A percentile compares a stretch with the other conserved stretches of the same genome.
Evolutionary conservation across 2,329 filamentous ascomycete species (phyloP).

Genomic region (Colletotrichum sp.): DNA sequence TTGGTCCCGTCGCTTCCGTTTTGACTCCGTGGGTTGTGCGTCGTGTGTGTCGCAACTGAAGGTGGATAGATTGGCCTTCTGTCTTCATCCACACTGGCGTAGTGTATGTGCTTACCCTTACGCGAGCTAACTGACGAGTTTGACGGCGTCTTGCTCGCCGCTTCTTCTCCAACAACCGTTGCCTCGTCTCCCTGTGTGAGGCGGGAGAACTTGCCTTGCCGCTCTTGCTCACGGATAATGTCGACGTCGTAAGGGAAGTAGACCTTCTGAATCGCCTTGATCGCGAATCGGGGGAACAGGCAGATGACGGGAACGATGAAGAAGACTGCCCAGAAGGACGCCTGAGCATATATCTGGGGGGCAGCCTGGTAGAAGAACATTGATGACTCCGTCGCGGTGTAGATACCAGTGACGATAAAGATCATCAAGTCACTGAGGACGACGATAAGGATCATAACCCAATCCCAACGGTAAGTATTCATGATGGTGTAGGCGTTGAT

Average conservation of each 20-base stretch:
- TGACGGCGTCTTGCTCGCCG: constrained; percentile 38
- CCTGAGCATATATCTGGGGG: constrained; percentile 77
- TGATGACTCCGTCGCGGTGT: constrained; percentile 52
- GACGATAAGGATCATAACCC: constrained; percentile 88
- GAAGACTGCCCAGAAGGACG: constrained; percentile 87
- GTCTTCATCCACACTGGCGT: constrained; percentile 80
- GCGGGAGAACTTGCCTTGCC: constrained; percentile 80
- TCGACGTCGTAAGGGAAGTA: constrained; percentile 94
- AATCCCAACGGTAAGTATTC: constrained; percentile 98
- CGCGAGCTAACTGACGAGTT: constrained; percentile 66
- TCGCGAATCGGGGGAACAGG: constrained; percentile 83
- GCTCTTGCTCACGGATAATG: constrained; percentile 92
- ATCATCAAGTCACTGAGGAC: constrained; percentile 83
- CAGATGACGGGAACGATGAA: constrained; percentile 82
- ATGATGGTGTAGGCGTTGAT: constrained; percentile 95
- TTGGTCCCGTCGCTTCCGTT: constrained; percentile 95
- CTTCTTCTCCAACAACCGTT: constrained; percentile 20
- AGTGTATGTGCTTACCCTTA: constrained; percentile 61
- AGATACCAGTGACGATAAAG: constrained; percentile 96
- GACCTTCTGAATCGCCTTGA: constrained; percentile 91
- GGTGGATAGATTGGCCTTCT: constrained; percentile 92
- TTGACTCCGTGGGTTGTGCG: constrained; percentile 82
- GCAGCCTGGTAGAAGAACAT: constrained; percentile 75
- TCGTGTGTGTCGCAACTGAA: constrained; percentile 80
- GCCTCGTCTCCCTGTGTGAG: constrained; percentile 49